Percentiles rank a stretch among this genome's conserved stretches.
These are phyloP conservation scores for Limnanthes douglasii DNA, from an alignment of 345 rosid genomes.

Conservation along the genomic window DNA sequence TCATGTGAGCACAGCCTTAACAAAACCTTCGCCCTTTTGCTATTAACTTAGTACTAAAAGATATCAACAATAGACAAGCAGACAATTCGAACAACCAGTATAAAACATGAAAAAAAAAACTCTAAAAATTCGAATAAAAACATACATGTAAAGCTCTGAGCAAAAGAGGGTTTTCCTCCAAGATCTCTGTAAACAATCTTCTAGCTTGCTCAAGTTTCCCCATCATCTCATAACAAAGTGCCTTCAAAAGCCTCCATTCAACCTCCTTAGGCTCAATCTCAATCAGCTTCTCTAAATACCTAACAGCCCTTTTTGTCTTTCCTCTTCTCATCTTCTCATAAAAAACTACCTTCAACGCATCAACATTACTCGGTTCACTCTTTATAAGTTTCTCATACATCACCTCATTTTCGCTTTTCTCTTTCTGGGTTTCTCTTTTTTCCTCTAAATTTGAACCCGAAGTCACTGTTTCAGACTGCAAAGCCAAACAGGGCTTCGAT, in stretches of 20 bases:
- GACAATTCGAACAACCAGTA: neutral
- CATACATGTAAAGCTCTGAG: slow-evolving; percentile 87
- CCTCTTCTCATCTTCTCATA: slow-evolving; percentile 73
- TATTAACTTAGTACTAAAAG: too few relatives aligned
- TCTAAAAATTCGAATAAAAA: slow-evolving; percentile 1
- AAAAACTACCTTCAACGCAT: slow-evolving; percentile 60
- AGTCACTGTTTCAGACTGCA: slow-evolving; percentile 14
- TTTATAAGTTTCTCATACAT: slow-evolving; percentile 52
- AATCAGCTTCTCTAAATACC: slow-evolving; percentile 46
- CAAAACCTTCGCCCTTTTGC: too few relatives aligned
- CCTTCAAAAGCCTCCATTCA: slow-evolving; percentile 88
- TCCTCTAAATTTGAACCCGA: slow-evolving; percentile 11
- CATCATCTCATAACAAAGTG: slow-evolving; percentile 71
- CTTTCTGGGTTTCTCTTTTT: slow-evolving; percentile 18
- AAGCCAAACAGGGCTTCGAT: slow-evolving; percentile 31
- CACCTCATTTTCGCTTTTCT: slow-evolving; percentile 25
- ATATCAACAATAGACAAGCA: neutral
- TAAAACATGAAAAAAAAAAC: neutral
- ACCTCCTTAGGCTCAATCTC: slow-evolving; percentile 51
- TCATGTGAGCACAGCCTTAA: too few relatives aligned
- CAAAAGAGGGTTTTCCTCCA: slow-evolving; percentile 59
- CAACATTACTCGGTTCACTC: slow-evolving; percentile 50
- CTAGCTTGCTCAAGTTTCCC: slow-evolving; percentile 55
- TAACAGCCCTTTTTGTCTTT: slow-evolving; percentile 41
- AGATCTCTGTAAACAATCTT: slow-evolving; percentile 45